phyloP scores from a whole-genome alignment of 2,329 filamentous ascomycete genomes.

The Fusarium tanahbumbuense region DNA sequence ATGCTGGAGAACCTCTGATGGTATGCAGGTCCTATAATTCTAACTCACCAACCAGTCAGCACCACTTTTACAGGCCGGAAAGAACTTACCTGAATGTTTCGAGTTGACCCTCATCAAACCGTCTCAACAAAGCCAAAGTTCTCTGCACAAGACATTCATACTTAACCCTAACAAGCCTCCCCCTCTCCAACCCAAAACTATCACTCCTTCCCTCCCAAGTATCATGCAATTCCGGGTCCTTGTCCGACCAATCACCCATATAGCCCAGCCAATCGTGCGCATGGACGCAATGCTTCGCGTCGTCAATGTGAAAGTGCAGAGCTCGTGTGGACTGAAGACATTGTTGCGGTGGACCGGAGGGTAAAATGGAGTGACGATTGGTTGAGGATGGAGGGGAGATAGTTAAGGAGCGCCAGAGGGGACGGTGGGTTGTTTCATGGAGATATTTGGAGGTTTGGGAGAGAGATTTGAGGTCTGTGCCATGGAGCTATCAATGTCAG shows the following conservation, averaged over 20 bases:
- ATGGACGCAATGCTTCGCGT: neutral
- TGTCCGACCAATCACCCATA: neutral
- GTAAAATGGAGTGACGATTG: neutral
- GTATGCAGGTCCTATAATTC: neutral
- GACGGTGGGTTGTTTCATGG: neutral
- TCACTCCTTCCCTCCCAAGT: neutral
- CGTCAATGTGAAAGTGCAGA: neutral
- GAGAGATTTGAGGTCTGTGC: neutral
- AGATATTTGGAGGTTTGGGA: slow-evolving; percentile 8
- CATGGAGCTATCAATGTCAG: neutral
- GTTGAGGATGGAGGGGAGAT: accelerated
- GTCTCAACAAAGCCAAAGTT: neutral
- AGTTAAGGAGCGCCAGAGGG: neutral
- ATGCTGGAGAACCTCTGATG: neutral
- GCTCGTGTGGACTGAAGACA: neutral
- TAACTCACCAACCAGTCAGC: neutral
- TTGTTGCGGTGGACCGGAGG: neutral
- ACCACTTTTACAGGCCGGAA: too few relatives aligned
- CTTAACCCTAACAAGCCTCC: neutral
- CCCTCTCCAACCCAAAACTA: neutral
- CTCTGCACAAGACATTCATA: slow-evolving; percentile 16
- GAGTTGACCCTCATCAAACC: neutral
- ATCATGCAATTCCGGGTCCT: neutral
- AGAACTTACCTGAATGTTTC: neutral
- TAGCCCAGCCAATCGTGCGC: slow-evolving; percentile 4